Evolutionary conservation across 2,329 filamentous ascomycete genomes (phyloP), one percentile per base, ranked within the genome.

Genomic region (Xylariomycetidae sp.): DNA sequence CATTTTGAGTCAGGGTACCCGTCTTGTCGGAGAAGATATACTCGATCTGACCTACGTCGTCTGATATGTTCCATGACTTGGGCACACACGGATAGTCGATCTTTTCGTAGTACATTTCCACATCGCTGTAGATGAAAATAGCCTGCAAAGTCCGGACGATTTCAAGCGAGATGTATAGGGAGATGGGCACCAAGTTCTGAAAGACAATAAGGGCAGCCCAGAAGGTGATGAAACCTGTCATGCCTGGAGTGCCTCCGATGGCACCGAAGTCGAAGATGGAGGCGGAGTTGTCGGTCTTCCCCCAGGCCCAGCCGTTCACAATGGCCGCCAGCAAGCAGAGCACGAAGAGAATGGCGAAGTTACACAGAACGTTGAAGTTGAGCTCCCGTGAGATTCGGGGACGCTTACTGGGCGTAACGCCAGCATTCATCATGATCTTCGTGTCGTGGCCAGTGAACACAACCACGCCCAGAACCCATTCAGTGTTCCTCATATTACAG

Each of bases 391-490:
- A 87, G 50, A 98, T 89, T 47, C 87, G 81, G 23, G 92, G 80
- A 42, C 90, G 85, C 68, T 98, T 98, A 58, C 80, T 94, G 10
- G 94, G 92, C 2, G 92, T 98, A 42, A 90, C 83, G 40, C 92
- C 92, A 17, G 92, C 86, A 57, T 98, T 98, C 67, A 96, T 85
- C 92, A 98, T 98, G 58, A 96, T 97, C 66, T 97, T 98, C 20
- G 90, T 95, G 58, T 98, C 90, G 54, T 89, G 81, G 20, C 92
- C 92, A 11, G 92, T 97, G 63, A 94, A 98, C 13, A 94, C 70
- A 31, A 97, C 90, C 3, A 98, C 76, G 33, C 89, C 92, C 5
- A 98, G 74, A 34, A 88, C 74, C 92, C 92, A 98, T 54, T 97
- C 89, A 0, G 92, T 98, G 59, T 97, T 98, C 45, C 89, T 80